Base-by-base conservation (phyloP, 208 protist genomes). In the Angomonas desouzai region DNA sequence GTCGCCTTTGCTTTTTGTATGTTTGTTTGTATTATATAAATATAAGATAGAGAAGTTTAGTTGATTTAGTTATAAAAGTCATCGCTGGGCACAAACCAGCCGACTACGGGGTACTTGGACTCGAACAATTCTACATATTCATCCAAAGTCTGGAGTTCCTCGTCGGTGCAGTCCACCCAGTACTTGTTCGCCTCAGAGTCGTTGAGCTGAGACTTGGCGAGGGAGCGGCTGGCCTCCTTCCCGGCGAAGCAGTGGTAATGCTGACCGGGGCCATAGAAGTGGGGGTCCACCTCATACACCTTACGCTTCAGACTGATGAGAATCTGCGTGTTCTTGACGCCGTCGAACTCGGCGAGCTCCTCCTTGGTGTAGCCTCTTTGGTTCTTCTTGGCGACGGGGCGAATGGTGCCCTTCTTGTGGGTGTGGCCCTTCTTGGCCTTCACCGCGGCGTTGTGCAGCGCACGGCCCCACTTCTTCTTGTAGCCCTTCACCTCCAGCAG, bases 281-380 rank as follows among this genome's bases (percentile, higher is more conserved):
- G 86, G n/a, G 81, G 81, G 0, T 83, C 75, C 40, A 93, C 89
- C 66, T 91, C 83, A 64, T 89, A 95, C 32, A 95, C 89, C 63
- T 85, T 82, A 47, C 77, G 72, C 72, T 90, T 89, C 3, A 95
- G 72, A 36, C 83, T 90, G 18, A 95, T 64, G 16, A 88, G 76
- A 62, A 95, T 86, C 27, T 75, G 74, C 29, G 58, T 49, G 56
- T 76, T 76, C 51, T 83, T 62, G 18, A 83, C 74, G 49, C 89
- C 89, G 65, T 92, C 74, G 66, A 77, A 91, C 67, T 81, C 56
- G n/a, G 28, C 16, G 0, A 94, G 77, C 32, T 92, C 74, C 43
- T 83, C 85, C 48, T 66, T 75, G 0, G 80, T 94, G 79, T 85
- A 94, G 29, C 79, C 79, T 22, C 74, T 77, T 55, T 76, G 57